Evolutionary conservation across 805 yeast species (phyloP).

Genomic region (Candida bentonensis): DNA sequence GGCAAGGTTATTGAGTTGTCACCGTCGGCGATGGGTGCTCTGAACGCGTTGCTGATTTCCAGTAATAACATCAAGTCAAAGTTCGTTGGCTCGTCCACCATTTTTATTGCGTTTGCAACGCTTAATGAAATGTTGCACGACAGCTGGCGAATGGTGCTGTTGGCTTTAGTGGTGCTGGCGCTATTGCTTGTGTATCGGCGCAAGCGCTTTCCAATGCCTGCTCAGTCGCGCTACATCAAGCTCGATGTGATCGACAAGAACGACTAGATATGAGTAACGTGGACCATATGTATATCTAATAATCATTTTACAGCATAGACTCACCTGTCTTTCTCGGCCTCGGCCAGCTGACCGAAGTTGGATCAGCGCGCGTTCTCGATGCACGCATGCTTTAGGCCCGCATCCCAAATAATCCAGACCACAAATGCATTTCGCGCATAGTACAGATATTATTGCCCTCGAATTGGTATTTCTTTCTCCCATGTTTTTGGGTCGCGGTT

Average conservation of each 20-base stretch:
- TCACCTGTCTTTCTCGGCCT: too few species aligned
- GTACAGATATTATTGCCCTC: too few species aligned
- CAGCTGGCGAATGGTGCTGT: background rate
- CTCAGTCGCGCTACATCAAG: background rate
- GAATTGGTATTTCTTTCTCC: too few species aligned
- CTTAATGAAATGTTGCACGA: background rate
- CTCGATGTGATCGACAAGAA: background rate
- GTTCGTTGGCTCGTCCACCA: background rate
- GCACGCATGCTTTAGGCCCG: too few species aligned
- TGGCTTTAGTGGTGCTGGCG: background rate
- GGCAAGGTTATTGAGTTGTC: slow-evolving; percentile 14
- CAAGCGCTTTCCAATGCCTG: background rate
- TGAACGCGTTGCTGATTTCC: slow-evolving; percentile 6
- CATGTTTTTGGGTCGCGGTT: too few species aligned
- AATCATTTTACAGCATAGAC: too few species aligned
- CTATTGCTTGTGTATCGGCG: background rate
- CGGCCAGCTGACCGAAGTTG: too few species aligned
- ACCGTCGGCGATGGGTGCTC: slow-evolving; percentile 10
- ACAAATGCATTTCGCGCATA: too few species aligned
- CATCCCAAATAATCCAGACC: too few species aligned
- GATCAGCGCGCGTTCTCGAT: too few species aligned
- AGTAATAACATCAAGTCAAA: background rate
- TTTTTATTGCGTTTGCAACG: background rate
- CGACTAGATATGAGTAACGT: too few species aligned
- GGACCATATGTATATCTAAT: too few species aligned